These are phyloP conservation scores for Cyclotella sp. DNA, from an alignment of 108 stramenopile species.

Conservation along the genomic window DNA sequence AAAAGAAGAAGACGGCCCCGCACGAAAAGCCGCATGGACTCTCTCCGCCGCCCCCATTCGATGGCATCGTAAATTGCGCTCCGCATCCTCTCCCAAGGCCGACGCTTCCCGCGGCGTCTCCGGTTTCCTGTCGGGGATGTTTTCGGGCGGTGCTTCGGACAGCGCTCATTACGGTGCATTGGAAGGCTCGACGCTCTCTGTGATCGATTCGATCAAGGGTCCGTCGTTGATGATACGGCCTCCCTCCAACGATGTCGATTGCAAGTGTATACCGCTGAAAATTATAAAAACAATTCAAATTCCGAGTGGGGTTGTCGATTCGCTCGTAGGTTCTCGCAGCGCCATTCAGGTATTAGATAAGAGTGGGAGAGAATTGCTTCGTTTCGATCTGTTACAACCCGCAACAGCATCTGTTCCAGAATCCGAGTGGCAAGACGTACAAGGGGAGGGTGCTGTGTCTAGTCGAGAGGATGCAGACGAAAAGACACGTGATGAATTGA, in stretches of 20 bases:
- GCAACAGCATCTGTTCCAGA: constrained; percentile 8
- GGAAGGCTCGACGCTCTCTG: constrained; percentile 17
- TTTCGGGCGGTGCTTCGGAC: constrained; percentile 23
- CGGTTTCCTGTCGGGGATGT: constrained; percentile 60
- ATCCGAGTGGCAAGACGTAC: constrained; percentile 19
- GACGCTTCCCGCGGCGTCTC: neutral
- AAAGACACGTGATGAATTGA: constrained; percentile 42
- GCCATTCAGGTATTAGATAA: constrained; percentile 20
- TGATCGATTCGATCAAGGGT: constrained; percentile 58
- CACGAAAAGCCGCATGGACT: constrained; percentile 58
- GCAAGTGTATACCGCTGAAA: constrained; percentile 21
- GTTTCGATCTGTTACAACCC: constrained; percentile 33
- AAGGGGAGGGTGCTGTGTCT: constrained; percentile 14
- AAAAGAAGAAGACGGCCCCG: constrained; percentile 65
- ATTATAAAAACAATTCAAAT: constrained; percentile 35
- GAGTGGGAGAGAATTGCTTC: constrained; percentile 13
- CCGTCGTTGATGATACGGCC: constrained; percentile 61
- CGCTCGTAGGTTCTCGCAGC: neutral
- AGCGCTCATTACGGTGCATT: constrained; percentile 21
- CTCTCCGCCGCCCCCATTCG: constrained; percentile 56
- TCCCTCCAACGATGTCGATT: constrained; percentile 5
- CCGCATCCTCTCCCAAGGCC: neutral
- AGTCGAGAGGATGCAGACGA: constrained; percentile 50
- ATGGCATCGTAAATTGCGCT: constrained; percentile 46
- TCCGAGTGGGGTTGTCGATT: constrained; percentile 9